phyloP scores from a whole-genome alignment of 2,329 filamentous ascomycete species.

The Claviceps sp. region DNA sequence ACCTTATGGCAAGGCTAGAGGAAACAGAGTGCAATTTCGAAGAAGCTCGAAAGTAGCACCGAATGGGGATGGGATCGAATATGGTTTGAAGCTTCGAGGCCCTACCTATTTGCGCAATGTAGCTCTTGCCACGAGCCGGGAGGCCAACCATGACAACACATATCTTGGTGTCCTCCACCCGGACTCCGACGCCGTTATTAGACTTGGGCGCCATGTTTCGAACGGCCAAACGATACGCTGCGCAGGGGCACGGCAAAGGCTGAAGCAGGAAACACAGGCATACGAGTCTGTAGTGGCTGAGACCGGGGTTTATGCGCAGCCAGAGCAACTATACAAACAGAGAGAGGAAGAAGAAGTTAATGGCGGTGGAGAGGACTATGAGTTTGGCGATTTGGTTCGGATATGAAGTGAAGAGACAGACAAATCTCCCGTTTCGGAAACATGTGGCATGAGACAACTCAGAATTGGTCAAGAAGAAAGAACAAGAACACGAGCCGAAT shows the following conservation, averaged over 20 bases:
- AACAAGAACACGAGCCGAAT: neutral
- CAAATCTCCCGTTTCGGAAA: neutral
- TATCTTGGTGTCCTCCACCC: slow-evolving; percentile 92
- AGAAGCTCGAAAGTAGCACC: neutral
- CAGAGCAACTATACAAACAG: neutral
- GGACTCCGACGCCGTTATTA: slow-evolving; percentile 57
- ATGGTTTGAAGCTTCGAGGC: neutral
- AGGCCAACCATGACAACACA: slow-evolving; percentile 98
- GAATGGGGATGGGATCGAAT: neutral
- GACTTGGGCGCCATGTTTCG: slow-evolving; percentile 29
- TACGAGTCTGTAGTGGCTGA: slow-evolving; percentile 1
- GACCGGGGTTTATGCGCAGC: neutral
- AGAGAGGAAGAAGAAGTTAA: neutral
- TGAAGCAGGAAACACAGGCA: slow-evolving; percentile 2
- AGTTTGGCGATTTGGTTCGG: neutral
- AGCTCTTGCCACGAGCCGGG: slow-evolving; percentile 88
- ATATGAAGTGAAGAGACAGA: neutral
- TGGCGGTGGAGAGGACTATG: neutral
- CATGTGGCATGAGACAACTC: neutral
- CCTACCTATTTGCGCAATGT: slow-evolving; percentile 92
- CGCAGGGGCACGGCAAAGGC: slow-evolving; percentile 8
- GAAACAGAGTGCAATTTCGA: neutral
- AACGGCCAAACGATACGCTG: slow-evolving; percentile 2
- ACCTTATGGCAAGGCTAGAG: neutral
- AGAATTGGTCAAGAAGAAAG: neutral